Evolutionary conservation across 164 flowering plant species (phyloP).

Genomic region (Piper longum): DNA sequence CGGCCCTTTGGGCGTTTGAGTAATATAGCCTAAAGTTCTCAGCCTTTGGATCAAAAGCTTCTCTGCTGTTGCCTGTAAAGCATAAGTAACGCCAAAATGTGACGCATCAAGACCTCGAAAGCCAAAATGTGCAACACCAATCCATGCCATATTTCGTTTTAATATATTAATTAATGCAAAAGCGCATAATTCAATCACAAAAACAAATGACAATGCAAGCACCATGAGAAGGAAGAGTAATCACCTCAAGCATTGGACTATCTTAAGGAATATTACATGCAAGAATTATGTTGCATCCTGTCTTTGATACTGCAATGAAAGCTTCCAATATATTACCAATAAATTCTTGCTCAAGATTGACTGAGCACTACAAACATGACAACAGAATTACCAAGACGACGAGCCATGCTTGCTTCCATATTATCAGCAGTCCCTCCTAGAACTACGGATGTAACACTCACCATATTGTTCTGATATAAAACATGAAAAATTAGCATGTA

Average conservation of each 20-base stretch:
- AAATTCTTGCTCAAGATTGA: neutral
- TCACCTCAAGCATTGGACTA: constrained; percentile 73
- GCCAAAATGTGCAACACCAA: neutral
- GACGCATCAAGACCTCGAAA: neutral
- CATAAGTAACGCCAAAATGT: neutral
- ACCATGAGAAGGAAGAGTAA: neutral
- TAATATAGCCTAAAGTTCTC: neutral
- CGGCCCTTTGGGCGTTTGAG: neutral
- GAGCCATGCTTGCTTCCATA: constrained; percentile 75
- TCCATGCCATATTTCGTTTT: neutral
- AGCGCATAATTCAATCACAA: too few species aligned
- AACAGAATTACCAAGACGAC: constrained; percentile 44
- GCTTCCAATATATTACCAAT: constrained; percentile 1
- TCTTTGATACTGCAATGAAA: constrained; percentile 42
- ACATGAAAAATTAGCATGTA: neutral
- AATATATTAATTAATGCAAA: too few species aligned
- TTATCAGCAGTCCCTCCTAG: constrained; percentile 83
- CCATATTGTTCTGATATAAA: constrained; percentile 34
- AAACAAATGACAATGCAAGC: too few species aligned
- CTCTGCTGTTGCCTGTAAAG: neutral
- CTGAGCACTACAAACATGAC: neutral
- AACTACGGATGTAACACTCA: constrained; percentile 55
- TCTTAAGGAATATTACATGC: constrained; percentile 85
- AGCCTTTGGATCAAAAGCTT: neutral
- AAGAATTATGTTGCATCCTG: constrained; percentile 55